phyloP scores from a whole-genome alignment of 2,329 filamentous ascomycete genomes.

The Colletotrichum scovillei region DNA sequence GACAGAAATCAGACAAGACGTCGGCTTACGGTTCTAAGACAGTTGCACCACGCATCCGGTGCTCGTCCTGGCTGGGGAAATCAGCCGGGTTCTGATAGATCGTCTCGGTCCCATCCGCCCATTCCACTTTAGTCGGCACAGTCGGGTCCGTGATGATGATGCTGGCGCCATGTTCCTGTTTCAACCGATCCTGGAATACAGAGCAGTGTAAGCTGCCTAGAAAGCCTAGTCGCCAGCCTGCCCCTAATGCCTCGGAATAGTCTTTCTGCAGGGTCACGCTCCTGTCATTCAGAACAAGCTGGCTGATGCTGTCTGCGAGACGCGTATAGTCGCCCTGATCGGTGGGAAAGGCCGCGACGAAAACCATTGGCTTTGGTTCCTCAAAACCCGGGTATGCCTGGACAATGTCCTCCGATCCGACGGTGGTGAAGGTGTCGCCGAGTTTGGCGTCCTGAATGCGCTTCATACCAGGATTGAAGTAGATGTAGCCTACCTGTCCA shows the following conservation, averaged over 20 bases:
- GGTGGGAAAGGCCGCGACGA: slow-evolving; percentile 94
- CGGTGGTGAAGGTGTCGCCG: slow-evolving; percentile 91
- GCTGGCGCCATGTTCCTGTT: slow-evolving; percentile 92
- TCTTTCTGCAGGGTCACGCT: slow-evolving; percentile 96
- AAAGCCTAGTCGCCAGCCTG: slow-evolving; percentile 94
- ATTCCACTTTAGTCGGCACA: slow-evolving; percentile 89
- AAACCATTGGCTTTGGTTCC: slow-evolving; percentile 98
- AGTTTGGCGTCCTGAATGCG: slow-evolving; percentile 94
- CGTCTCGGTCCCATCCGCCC: slow-evolving; percentile 79
- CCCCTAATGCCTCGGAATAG: slow-evolving; percentile 90
- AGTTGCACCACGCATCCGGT: slow-evolving; percentile 55
- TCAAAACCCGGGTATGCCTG: slow-evolving; percentile 91
- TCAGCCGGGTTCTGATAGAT: slow-evolving; percentile 87
- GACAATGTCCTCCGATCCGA: slow-evolving; percentile 80
- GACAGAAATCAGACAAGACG: not conserved
- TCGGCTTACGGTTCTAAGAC: slow-evolving; percentile 62
- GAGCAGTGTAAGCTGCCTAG: slow-evolving; percentile 97
- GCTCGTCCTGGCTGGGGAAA: slow-evolving; percentile 78
- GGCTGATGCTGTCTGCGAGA: slow-evolving; percentile 92
- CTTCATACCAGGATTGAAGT: slow-evolving; percentile 99
- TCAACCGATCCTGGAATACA: slow-evolving; percentile 96
- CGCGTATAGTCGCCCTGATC: slow-evolving; percentile 89
- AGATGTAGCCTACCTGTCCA: slow-evolving; percentile 95
- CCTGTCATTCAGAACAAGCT: slow-evolving; percentile 93
- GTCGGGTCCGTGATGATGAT: slow-evolving; percentile 98